A percentile compares a stretch with the other conserved stretches of the same genome.
phyloP scores from a whole-genome alignment of 352 stramenopile species.

The Phytophthora megakarya region DNA sequence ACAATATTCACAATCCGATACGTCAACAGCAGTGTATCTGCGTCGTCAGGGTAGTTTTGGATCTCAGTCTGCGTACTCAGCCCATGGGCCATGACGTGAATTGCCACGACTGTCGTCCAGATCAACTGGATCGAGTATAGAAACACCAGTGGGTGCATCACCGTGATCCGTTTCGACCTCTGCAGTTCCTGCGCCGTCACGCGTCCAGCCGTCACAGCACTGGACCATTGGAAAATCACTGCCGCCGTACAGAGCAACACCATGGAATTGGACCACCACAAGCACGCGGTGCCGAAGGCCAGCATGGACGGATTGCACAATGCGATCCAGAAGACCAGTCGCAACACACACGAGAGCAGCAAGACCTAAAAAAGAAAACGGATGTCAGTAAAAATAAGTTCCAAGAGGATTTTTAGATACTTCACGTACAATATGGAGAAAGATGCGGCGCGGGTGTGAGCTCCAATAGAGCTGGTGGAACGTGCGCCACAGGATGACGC shows the following conservation, averaged over 20 bases:
- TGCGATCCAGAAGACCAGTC: slow-evolving; percentile 50
- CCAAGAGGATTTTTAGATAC: background rate
- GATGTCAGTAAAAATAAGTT: slow-evolving; percentile 11
- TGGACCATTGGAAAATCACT: slow-evolving; percentile 75
- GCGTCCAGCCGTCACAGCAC: slow-evolving; percentile 55
- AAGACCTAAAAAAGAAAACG: slow-evolving; percentile 35
- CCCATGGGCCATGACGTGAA: slow-evolving; percentile 37
- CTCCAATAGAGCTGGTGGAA: slow-evolving; percentile 68
- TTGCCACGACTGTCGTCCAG: slow-evolving; percentile 38
- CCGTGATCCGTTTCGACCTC: slow-evolving; percentile 46
- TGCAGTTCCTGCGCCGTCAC: slow-evolving; percentile 57
- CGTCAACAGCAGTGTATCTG: slow-evolving; percentile 31
- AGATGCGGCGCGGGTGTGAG: slow-evolving; percentile 58
- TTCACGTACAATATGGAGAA: slow-evolving; percentile 58
- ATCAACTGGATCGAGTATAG: slow-evolving; percentile 62
- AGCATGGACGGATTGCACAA: slow-evolving; percentile 43
- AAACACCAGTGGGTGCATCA: slow-evolving; percentile 62
- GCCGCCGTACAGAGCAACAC: slow-evolving; percentile 67
- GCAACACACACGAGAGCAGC: slow-evolving; percentile 45
- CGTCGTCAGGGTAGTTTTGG: slow-evolving; percentile 26
- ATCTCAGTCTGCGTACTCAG: slow-evolving; percentile 31
- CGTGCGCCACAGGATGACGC: slow-evolving; percentile 58
- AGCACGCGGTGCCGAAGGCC: slow-evolving; percentile 39
- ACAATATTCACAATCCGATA: slow-evolving; percentile 53
- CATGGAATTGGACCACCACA: slow-evolving; percentile 69